Evolutionary conservation across 1,139 yeast species (phyloP), one percentile per base, ranked within the genome.

Genomic region (Suhomyces maxii): DNA sequence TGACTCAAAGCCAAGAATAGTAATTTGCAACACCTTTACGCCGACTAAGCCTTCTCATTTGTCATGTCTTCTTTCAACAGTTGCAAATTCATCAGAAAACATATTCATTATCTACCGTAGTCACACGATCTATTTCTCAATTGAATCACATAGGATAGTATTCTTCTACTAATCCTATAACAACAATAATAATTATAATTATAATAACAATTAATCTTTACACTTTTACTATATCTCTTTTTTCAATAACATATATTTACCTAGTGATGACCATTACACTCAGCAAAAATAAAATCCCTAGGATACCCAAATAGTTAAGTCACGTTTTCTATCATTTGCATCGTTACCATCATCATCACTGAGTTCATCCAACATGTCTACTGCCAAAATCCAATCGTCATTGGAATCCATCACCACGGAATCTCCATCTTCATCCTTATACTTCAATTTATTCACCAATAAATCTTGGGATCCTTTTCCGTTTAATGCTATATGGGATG

Each of bases 341-440:
- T 46, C 55, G 33, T 64, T 67, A 31, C 63, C 68, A 26, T 58
- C 63, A 40, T 46, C 58, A 26, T 53, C 57, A 34, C 52, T 54
- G 36, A 71, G 55, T 46, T 79, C 82, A 26, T 73, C 76, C 35
- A 79, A 63, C 79, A 77, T 76, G 51, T 79, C 83, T 45, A 76
- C 67, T 3, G 83, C 84, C 51, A 80, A 71, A 26, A 60, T 58
- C 85, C 84, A 80, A 63, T 93, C 80, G 47, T 91, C 98, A 53
- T 86, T 88, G 37, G 91, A 82, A 58, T 84, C 89, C 69, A 93
- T 82, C 44, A 88, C 84, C 41, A 93, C 96, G 64, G 83, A 86
- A 64, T 93, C 99, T 14, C 95, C 97, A 63, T 93, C 99, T 65
- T 93, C 99, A 67, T 93, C 99, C 63, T 84, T 84, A 61, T 90